Evolutionary conservation across 2,329 filamentous ascomycete genomes (phyloP), one percentile per base, ranked within the genome.

Genomic region (Xylaria sp.): DNA sequence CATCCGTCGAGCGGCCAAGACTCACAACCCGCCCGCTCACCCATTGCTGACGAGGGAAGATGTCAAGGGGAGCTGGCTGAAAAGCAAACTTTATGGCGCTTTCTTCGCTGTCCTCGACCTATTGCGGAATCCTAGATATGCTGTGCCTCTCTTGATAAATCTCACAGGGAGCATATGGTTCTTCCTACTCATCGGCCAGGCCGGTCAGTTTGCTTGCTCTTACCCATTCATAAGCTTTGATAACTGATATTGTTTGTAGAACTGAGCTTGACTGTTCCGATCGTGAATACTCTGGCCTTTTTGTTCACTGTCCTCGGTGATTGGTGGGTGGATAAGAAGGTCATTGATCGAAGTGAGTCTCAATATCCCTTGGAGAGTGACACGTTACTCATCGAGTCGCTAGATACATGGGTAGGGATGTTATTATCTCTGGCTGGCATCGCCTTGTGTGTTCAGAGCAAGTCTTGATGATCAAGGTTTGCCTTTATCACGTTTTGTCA

Each of bases 151-250:
- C 74, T 81, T 97, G 61, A 81, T 97, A 67, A 98, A 98, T 79
- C 82, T 98, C 62, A 97, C 95, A 2, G 95, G 95, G 36, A 97
- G 93, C 77, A 87, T 97, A 64, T 98, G 95, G 95, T 98, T 98
- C 81, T 98, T 98, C 75, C 81, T 98, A 73, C 84, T 98, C 72
- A 95, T 98, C 81, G 95, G 95, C 6, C 89, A 96, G 79, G 94
- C 94, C 75, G 94, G 94, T 97, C 81, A 74, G 91, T 86, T 65
- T 23, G 11, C 15, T 36, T n/a, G n/a, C 36, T 51, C 46, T 31
- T 46, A n/a, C 3, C 31, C n/a, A 7, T 26, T 20, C 17, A 2
- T 42, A 51, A 48, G 26, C 2, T 23, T 23, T 23, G 23, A 23
- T 23, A 23, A 23, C 65, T 73, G 48, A 72, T 26, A 1, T 42